Conservation (phyloP, 169 alveolate genomes). For the Plasmodium gonderi region DNA sequence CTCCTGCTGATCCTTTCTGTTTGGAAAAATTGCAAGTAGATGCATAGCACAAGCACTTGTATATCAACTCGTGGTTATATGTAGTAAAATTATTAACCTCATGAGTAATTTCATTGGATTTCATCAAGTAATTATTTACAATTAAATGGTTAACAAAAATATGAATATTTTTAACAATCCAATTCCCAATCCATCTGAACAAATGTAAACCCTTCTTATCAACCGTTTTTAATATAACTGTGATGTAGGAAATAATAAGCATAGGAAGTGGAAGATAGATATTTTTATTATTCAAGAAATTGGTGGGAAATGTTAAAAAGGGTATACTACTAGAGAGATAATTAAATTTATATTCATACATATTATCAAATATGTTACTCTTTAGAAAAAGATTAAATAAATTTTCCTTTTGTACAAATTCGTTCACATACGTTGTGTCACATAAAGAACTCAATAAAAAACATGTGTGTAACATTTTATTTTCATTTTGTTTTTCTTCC, state of each 20-base stretch:
- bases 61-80: conserved; percentile 34
- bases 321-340: conserved; percentile 42
- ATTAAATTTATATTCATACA: conserved; percentile 58
- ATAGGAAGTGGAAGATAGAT: conserved; percentile 61
- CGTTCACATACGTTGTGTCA: conserved; percentile 57
- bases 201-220: conserved; percentile 54
- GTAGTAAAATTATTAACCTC: conserved; percentile 70
- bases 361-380: conserved; percentile 53
- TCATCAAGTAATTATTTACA: conserved; percentile 56
- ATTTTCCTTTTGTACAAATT: conserved; percentile 27
- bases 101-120: conserved; percentile 28
- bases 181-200: conserved; percentile 36
- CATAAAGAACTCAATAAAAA: conserved; percentile 50
- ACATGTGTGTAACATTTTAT: conserved; percentile 64
- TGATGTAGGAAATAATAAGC: conserved; percentile 33
- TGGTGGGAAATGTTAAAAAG: conserved; percentile 61
- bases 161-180: conserved; percentile 22
- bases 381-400: conserved; percentile 40
- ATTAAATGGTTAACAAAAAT: conserved; percentile 41
- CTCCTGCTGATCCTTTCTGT: neutral
- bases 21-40: conserved; percentile 49
- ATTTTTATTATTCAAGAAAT: conserved; percentile 47
- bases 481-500: conserved; percentile 14
- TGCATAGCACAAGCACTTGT: conserved; percentile 56
- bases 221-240: conserved; percentile 37